Evolutionary conservation across 495 filamentous ascomycete species (phyloP).

Genomic region (Aspergillus coremiiformis): DNA sequence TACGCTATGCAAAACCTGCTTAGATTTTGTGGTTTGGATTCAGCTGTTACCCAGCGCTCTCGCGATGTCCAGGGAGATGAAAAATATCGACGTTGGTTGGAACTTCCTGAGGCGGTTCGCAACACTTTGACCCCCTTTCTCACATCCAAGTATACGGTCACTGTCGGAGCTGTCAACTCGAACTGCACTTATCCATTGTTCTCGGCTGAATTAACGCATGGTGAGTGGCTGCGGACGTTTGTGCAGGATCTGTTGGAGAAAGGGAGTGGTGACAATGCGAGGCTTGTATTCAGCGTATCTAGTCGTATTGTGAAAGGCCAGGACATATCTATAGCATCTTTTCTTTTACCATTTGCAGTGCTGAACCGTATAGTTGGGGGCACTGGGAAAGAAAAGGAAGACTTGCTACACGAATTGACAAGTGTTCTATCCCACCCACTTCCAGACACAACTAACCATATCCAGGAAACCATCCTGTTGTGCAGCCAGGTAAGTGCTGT

Average conservation of each 20-base stretch:
- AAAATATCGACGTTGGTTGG: conserved; percentile 64
- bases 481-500: conserved; percentile 65
- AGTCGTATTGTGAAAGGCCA: conserved; percentile 72
- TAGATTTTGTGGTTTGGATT: conserved; percentile 60
- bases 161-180: conserved; percentile 43
- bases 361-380: conserved; percentile 72
- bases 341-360: conserved; percentile 77
- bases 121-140: conserved; percentile 79
- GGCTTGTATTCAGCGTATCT: conserved; percentile 69
- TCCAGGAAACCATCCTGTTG: conserved; percentile 63
- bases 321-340: conserved; percentile 74
- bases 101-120: conserved; percentile 63
- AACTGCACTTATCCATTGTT: conserved; percentile 72
- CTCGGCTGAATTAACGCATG: conserved; percentile 51
- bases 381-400: conserved; percentile 53
- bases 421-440: conserved; percentile 59
- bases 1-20: conserved; percentile 92
- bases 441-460: conserved; percentile 42
- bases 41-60: conserved; percentile 46
- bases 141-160: conserved; percentile 71
- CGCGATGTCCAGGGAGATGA: conserved; percentile 45
- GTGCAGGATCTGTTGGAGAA: conserved; percentile 75
- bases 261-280: conserved; percentile 58
- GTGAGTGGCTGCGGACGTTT: conserved; percentile 70
- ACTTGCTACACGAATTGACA: conserved; percentile 63